These are phyloP conservation scores for Lipomyces mesembrius DNA, from an alignment of 805 yeast genomes.

Conservation along the genomic window DNA sequence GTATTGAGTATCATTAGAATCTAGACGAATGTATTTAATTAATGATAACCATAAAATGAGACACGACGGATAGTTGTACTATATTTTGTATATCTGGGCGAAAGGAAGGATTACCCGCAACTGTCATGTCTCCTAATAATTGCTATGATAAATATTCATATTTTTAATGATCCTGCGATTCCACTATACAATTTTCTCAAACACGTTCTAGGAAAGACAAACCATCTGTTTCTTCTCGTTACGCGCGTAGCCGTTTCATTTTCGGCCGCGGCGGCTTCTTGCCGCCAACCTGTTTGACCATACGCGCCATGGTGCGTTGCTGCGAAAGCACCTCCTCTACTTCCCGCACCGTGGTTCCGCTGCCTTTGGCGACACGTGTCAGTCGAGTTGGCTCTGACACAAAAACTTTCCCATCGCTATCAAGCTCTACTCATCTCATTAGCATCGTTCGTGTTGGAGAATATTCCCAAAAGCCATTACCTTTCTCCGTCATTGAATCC, in stretches of 20 bases:
- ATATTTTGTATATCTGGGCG: not conserved
- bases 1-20: conserved; percentile 20
- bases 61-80: not conserved
- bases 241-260: conserved; percentile 31
- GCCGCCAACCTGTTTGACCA: conserved; percentile 75
- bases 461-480: conserved; percentile 3
- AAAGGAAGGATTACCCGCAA: not conserved
- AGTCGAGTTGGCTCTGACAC: conserved; percentile 81
- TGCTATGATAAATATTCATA: not conserved
- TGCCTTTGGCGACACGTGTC: conserved; percentile 88
- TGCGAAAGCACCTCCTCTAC: conserved; percentile 91
- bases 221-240: not conserved
- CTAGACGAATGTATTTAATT: not conserved
- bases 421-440: conserved; percentile 59
- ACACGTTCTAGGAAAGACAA: too few species aligned
- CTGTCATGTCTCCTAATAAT: not conserved
- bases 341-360: conserved; percentile 89
- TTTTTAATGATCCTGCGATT: too few species aligned
- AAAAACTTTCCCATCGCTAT: conserved; percentile 83
- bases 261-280: conserved; percentile 42
- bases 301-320: conserved; percentile 89
- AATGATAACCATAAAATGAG: not conserved
- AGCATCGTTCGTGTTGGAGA: not conserved
- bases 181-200: too few species aligned
- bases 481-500: conserved; percentile 91